phyloP scores from a whole-genome alignment of 352 stramenopile species.

The Phytophthora nicotianae region DNA sequence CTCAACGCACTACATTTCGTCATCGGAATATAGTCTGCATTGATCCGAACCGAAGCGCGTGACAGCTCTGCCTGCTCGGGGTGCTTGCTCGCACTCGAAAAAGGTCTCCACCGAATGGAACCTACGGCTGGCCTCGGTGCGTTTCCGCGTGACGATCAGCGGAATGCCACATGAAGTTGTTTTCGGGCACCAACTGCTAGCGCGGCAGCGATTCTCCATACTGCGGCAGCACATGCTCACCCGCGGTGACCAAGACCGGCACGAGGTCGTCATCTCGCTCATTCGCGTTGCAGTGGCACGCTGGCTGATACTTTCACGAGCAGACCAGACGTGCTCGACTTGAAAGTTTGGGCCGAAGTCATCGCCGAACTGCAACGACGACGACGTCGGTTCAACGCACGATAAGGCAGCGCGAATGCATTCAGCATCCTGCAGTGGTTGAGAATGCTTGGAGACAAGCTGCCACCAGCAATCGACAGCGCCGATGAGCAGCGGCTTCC shows the following conservation, averaged over 20 bases:
- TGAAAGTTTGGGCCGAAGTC: constrained; percentile 3
- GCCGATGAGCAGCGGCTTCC: constrained; percentile 2
- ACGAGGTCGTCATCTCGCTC: constrained; percentile 13
- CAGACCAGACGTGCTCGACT: constrained; percentile 10
- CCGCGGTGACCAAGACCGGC: constrained; percentile 11
- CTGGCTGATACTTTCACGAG: neutral
- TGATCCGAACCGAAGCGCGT: constrained; percentile 5
- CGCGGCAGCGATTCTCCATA: neutral
- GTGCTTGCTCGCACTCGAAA: neutral
- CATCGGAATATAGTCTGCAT: constrained; percentile 5
- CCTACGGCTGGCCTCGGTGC: neutral
- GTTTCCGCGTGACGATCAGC: constrained; percentile 11
- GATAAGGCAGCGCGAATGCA: constrained; percentile 4
- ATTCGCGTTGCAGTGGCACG: constrained; percentile 23
- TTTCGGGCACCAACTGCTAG: constrained; percentile 11
- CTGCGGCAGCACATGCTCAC: neutral
- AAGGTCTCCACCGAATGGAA: constrained; percentile 2
- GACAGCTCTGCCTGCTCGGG: neutral
- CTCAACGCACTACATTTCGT: constrained; percentile 3
- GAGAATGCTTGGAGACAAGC: neutral
- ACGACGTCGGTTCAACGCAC: neutral
- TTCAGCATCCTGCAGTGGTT: constrained; percentile 1
- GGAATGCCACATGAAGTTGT: constrained; percentile 10
- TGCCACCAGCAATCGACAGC: neutral
- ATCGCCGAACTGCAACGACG: neutral